A percentile compares a stretch with the other conserved stretches of the same genome.
Conservation (phyloP, 306 rosid species). For the Rubus parviflorus region DNA sequence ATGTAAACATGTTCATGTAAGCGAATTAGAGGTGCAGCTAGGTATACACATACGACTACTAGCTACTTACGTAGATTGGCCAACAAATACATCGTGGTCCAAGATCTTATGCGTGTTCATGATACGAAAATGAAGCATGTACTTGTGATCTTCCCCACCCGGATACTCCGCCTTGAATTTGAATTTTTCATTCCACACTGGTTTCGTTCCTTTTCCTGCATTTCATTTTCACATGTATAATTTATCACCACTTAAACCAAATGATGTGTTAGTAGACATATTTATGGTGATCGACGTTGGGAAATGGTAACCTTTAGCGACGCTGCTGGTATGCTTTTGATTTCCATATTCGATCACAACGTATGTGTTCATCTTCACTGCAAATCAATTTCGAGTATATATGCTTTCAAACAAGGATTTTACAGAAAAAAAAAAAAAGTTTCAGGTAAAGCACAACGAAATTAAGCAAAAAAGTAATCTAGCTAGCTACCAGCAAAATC, state of each 20-base stretch:
- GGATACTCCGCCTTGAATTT: constrained; percentile 16
- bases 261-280: neutral
- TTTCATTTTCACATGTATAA: neutral
- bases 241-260: neutral
- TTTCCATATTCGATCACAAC: constrained; percentile 24
- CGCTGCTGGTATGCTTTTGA: constrained; percentile 12
- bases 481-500: constrained; percentile 5
- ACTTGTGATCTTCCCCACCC: constrained; percentile 15
- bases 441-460: neutral
- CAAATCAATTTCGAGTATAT: neutral
- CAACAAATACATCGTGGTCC: constrained; percentile 14
- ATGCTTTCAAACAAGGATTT: neutral
- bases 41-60: neutral
- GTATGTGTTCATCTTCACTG: constrained; percentile 20
- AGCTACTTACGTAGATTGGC: neutral
- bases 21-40: too few species aligned
- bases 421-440: neutral
- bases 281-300: neutral
- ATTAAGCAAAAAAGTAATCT: neutral
- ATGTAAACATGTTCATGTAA: neutral
- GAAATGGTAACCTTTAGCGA: constrained; percentile 11
- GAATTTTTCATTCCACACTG: constrained; percentile 13
- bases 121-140: constrained; percentile 18
- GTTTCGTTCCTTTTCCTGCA: constrained; percentile 15
- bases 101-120: constrained; percentile 18